phyloP scores from a whole-genome alignment of 805 yeast species.

The Clavispora fructus region DNA sequence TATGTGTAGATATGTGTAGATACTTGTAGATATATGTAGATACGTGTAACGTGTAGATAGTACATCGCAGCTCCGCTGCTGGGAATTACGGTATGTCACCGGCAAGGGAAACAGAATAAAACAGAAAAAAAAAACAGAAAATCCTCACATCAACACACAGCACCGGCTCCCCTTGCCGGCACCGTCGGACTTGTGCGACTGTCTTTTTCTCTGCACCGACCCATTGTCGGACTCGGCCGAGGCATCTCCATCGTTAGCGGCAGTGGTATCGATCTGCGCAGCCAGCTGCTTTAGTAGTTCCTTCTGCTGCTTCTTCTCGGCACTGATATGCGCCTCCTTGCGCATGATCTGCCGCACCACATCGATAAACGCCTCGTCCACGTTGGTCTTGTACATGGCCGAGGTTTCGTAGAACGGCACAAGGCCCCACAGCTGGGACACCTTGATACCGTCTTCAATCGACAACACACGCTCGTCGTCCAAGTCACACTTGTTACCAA shows the following conservation, averaged over 20 bases:
- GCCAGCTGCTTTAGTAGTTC: slow-evolving; percentile 36
- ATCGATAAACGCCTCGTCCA: slow-evolving; percentile 85
- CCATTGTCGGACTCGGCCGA: slow-evolving; percentile 5
- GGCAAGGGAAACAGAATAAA: neutral
- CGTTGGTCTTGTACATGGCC: slow-evolving; percentile 86
- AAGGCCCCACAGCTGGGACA: slow-evolving; percentile 81
- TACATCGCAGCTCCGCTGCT: neutral
- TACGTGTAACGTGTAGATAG: neutral
- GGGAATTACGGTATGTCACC: neutral
- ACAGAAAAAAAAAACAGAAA: neutral
- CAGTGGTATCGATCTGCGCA: slow-evolving; percentile 9
- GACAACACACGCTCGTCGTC: slow-evolving; percentile 67
- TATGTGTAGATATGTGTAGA: no score
- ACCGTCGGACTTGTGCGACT: slow-evolving; percentile 6
- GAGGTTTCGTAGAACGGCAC: slow-evolving; percentile 91
- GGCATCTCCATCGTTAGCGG: slow-evolving; percentile 1
- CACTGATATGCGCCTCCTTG: slow-evolving; percentile 50
- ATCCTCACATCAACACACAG: slow-evolving; percentile 11
- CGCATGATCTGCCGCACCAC: slow-evolving; percentile 86
- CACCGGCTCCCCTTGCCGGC: slow-evolving; percentile 11
- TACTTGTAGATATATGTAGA: no score
- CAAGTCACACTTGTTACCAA: slow-evolving; percentile 89
- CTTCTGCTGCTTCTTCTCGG: slow-evolving; percentile 41
- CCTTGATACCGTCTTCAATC: slow-evolving; percentile 77
- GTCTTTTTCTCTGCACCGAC: slow-evolving; percentile 7